A percentile compares a stretch with the other conserved stretches of the same genome.
Evolutionary conservation across 2,329 filamentous ascomycete genomes (phyloP).

Genomic region (Phyllosticta citriasiana): DNA sequence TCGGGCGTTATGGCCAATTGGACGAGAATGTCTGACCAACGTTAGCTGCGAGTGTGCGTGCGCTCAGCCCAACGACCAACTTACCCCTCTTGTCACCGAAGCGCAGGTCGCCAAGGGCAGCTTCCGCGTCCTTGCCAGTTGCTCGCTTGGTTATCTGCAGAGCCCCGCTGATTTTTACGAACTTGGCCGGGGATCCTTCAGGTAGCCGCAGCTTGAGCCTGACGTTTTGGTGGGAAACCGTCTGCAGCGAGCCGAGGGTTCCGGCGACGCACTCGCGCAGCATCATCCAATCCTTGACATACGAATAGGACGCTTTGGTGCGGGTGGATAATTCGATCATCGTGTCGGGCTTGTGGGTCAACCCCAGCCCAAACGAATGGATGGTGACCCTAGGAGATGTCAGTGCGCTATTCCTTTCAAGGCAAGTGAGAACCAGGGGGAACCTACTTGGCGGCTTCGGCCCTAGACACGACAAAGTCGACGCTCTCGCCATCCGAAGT

Average conservation of each 20-base stretch:
- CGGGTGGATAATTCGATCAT: conserved; percentile 95
- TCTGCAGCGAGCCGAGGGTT: conserved; percentile 83
- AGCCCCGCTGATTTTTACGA: conserved; percentile 95
- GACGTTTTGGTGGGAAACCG: conserved; percentile 94
- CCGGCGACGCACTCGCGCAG: conserved; percentile 90
- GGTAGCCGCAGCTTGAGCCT: conserved; percentile 90
- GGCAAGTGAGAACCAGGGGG: not conserved
- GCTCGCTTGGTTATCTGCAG: conserved; percentile 94
- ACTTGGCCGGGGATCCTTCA: conserved; percentile 94
- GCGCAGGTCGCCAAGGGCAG: conserved; percentile 77
- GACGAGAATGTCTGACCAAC: conserved; percentile 66
- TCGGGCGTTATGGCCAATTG: conserved; percentile 90
- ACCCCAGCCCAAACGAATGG: conserved; percentile 88
- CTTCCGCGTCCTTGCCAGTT: conserved; percentile 88
- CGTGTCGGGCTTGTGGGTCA: conserved; percentile 96
- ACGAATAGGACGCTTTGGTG: conserved; percentile 94
- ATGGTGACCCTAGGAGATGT: conserved; percentile 62
- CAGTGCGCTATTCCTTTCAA: conserved; percentile 12
- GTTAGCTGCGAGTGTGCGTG: conserved; percentile 12
- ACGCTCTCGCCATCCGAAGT: conserved; percentile 91
- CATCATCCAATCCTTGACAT: conserved; percentile 99
- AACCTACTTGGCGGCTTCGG: conserved; percentile 88
- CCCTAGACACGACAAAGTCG: conserved; percentile 92
- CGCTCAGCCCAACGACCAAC: conserved; percentile 8
- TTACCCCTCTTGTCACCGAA: conserved; percentile 80